phyloP scores from a whole-genome alignment of 2,329 filamentous ascomycete genomes.

The Dryadomyces quercus-mongolicae region DNA sequence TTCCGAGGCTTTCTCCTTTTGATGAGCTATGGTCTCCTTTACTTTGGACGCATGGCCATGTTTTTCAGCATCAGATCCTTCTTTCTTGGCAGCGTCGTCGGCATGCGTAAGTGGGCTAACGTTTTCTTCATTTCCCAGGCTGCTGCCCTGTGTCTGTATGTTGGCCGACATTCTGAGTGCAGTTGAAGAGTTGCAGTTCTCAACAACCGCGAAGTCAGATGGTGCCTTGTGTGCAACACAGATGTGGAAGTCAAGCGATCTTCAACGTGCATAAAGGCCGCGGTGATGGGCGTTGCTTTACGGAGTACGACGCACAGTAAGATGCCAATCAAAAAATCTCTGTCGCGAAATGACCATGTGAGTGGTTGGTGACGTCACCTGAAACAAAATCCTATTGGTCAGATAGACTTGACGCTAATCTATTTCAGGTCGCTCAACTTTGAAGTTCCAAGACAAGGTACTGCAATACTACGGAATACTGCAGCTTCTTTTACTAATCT shows the following conservation, averaged over 20 bases:
- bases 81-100: not conserved
- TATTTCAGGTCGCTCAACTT: no score
- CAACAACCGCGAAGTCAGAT: not conserved
- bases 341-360: not conserved
- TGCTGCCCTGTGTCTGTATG: not conserved
- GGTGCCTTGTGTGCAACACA: not conserved
- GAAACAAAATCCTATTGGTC: not conserved
- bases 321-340: not conserved
- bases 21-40: not conserved
- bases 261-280: not conserved
- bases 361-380: not conserved
- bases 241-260: not conserved
- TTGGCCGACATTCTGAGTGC: not conserved
- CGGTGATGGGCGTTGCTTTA: not conserved
- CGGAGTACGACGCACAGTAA: not conserved
- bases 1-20: conserved; percentile 3
- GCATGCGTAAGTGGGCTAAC: not conserved
- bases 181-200: not conserved
- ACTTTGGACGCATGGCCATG: not conserved
- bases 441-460: no score
- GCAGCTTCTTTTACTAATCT: no score
- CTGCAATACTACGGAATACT: no score
- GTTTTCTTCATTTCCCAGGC: not conserved
- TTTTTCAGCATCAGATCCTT: not conserved
- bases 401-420: not conserved